Evolutionary conservation across 768 basidiomycete species (phyloP).

Genomic region (Lanmaoa pseudosensibilis): DNA sequence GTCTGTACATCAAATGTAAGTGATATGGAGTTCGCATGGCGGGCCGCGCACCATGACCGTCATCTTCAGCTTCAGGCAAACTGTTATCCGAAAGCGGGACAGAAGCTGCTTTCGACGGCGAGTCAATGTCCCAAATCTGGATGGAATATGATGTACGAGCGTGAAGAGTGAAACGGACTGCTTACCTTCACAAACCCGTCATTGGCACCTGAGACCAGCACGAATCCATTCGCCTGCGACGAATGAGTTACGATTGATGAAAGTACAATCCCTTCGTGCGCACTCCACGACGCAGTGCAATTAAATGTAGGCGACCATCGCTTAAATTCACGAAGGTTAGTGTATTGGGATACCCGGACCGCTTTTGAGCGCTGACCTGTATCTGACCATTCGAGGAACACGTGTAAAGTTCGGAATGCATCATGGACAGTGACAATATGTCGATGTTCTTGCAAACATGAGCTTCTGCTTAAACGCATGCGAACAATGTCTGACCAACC

Average conservation of each 20-base stretch:
- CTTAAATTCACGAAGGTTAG: conserved; percentile 35
- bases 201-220: conserved; percentile 77
- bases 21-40: not conserved
- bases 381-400: conserved; percentile 68
- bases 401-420: conserved; percentile 65
- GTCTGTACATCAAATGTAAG: conserved; percentile 41
- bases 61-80: conserved; percentile 14
- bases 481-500: conserved; percentile 37
- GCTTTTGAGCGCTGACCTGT: conserved; percentile 45
- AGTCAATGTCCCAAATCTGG: conserved; percentile 56
- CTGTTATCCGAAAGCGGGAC: not conserved
- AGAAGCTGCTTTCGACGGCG: conserved; percentile 14
- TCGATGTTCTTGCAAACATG: conserved; percentile 58
- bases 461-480: not conserved
- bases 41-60: conserved; percentile 21
- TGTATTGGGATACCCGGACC: not conserved
- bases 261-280: conserved; percentile 79
- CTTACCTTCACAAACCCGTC: conserved; percentile 82
- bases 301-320: conserved; percentile 85
- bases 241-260: conserved; percentile 65
- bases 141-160: not conserved
- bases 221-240: conserved; percentile 20
- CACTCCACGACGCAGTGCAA: conserved; percentile 79
- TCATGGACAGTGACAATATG: conserved; percentile 75
- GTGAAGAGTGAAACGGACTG: not conserved